Evolutionary conservation across 768 basidiomycete genomes (phyloP), one percentile per base, ranked within the genome.

Genomic region (Leccinum incarnatum): DNA sequence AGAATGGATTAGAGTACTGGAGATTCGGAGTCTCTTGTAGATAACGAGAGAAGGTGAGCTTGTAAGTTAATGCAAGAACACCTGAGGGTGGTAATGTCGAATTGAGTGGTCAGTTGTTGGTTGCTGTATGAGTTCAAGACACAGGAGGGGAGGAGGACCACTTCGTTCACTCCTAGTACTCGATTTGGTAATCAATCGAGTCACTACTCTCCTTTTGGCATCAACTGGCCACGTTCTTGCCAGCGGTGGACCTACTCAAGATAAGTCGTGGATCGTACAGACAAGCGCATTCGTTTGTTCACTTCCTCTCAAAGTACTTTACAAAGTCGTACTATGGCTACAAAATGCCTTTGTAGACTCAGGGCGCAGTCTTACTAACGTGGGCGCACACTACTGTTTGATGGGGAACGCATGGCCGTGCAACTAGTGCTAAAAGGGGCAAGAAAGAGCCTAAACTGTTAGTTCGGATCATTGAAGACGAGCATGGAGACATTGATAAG

Each of bases 31-130:
- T 71, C 53, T 65, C 58, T 60, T 42, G 58, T 60, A 66, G 62
- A 65, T 68, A 64, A 67, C 49, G 49, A 34, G 55, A 55, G 51
- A 54, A 34, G 56, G 64, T 53, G 69, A 25, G 60, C 70, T 72
- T 72, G 70, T 71, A 72, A 72, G 61, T 58, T 53, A 72, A 72
- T 72, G 55, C 71, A 72, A 72, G 71, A 65, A 36, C 72, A 69
- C 69, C 63, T 46, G 46, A 4, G 48, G 8, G 51, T 19, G 32
- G 29, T 12, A n/a, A 32, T 15, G 48, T 53, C 15, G n/a, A 47
- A 37, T 52, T 65, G 58, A 46, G 21, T 47, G 9, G 66, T 61
- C 6, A 7, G 50, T 52, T 21, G 34, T 12, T 17, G 29, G 63
- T 61, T 67, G 68, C 61, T 63, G 68, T 69, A 45, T 42, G 54